These are phyloP conservation scores for Fraxinus albicans DNA, from an alignment of 305 asterid genomes.

Conservation along the genomic window DNA sequence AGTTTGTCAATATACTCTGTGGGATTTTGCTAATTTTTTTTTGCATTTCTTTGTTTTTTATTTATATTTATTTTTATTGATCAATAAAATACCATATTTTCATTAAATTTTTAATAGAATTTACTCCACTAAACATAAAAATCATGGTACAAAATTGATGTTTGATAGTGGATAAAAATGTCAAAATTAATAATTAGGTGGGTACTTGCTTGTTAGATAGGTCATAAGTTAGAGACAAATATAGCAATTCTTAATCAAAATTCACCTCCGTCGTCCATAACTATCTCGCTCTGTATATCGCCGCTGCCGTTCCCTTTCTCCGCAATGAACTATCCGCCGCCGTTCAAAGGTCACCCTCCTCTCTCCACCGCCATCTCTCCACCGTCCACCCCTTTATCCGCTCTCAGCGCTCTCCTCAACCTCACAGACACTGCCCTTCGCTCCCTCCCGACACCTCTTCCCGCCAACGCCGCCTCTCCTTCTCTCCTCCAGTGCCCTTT, in stretches of 20 bases:
- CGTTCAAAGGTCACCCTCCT: conserved; percentile 21
- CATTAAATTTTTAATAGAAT: not conserved
- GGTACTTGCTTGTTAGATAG: not conserved
- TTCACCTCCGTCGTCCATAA: not conserved
- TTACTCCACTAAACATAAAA: not conserved
- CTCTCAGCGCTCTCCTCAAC: conserved; percentile 51
- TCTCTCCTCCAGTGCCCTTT: conserved; percentile 58
- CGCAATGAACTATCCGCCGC: conserved; percentile 38
- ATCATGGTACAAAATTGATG: not conserved
- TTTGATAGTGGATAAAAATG: not conserved
- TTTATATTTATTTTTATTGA: not conserved
- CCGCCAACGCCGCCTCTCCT: conserved; percentile 20
- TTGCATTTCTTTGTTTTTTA: not conserved
- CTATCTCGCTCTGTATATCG: not conserved
- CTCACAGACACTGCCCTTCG: conserved; percentile 47
- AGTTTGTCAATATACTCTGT: not conserved
- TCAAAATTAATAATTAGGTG: not conserved
- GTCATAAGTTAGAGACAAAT: not conserved
- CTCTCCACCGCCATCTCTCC: conserved; percentile 23
- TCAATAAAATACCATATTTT: not conserved
- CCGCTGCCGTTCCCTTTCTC: not conserved
- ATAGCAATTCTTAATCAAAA: not conserved
- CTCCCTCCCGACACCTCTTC: conserved; percentile 45
- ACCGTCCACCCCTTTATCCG: conserved; percentile 32
- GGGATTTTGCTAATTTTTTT: not conserved